These are phyloP conservation scores for Dunaliella primolecta DNA, from an alignment of 139 green algal species.

Conservation along the genomic window DNA sequence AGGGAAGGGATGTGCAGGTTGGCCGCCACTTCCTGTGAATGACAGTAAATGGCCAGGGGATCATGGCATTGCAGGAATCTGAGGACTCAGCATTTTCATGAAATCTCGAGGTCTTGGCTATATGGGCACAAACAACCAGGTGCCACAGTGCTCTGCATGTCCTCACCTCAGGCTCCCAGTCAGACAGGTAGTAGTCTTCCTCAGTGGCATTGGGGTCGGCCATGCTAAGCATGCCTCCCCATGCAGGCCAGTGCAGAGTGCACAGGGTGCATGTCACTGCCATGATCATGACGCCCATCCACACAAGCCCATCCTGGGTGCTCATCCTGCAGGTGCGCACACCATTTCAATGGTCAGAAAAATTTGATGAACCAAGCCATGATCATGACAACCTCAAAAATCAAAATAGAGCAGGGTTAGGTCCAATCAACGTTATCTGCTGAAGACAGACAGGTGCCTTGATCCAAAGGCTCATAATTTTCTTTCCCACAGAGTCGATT, in stretches of 20 bases:
- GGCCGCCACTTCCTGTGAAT: background rate
- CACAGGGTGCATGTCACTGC: constrained; percentile 59
- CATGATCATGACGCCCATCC: constrained; percentile 87
- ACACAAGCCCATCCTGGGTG: constrained; percentile 69
- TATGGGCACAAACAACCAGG: no score
- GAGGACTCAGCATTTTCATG: no score
- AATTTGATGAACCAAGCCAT: background rate
- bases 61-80: no score
- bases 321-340: constrained; percentile 29
- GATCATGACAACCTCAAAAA: constrained; percentile 31
- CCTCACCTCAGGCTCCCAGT: no score
- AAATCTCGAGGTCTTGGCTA: no score
- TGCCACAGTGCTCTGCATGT: no score
- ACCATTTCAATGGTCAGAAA: background rate
- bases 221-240: constrained; percentile 91
- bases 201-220: no score
- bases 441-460: background rate
- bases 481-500: background rate
- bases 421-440: background rate
- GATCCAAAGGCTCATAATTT: background rate
- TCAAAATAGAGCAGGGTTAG: background rate
- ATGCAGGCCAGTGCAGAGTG: constrained; percentile 89
- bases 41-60: no score
- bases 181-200: no score
- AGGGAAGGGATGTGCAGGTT: constrained; percentile 48